phyloP scores from a whole-genome alignment of 2,329 filamentous ascomycete species.

The Sporothrix dimorphospora region DNA sequence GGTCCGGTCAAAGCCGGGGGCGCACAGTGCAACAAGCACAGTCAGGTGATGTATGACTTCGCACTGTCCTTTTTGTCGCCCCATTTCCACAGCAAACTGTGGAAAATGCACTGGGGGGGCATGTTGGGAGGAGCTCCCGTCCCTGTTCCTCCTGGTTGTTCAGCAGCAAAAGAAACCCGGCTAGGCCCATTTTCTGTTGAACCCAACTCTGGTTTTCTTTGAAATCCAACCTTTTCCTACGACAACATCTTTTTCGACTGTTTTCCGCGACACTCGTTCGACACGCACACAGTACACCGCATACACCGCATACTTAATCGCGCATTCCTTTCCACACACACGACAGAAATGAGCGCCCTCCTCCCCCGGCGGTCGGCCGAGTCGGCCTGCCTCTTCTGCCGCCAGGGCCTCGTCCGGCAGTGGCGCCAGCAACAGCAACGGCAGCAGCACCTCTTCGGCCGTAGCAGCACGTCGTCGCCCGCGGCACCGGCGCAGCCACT shows the following conservation, averaged over 20 bases:
- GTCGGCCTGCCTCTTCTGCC: constrained; percentile 47
- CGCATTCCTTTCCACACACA: background rate
- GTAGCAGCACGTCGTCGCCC: constrained; percentile 32
- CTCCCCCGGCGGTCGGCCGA: constrained; percentile 42
- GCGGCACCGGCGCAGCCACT: constrained; percentile 35
- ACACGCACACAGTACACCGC: too few species aligned
- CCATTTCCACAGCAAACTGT: background rate
- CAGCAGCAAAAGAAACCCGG: background rate
- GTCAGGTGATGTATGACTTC: background rate
- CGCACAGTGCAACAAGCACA: background rate
- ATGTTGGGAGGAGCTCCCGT: background rate
- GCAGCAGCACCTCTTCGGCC: constrained; percentile 42
- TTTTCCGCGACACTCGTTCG: too few species aligned
- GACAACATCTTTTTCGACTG: background rate
- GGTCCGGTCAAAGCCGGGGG: constrained; percentile 34
- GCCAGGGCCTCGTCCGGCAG: constrained; percentile 46
- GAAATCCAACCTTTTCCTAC: background rate
- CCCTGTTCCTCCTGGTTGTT: background rate
- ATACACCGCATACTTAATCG: too few species aligned
- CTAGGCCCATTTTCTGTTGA: background rate
- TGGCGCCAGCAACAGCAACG: constrained; percentile 43
- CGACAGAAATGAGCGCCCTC: constrained; percentile 47
- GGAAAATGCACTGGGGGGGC: background rate
- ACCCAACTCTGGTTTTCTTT: background rate
- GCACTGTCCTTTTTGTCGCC: constrained; percentile 10